phyloP scores from a whole-genome alignment of 2,329 filamentous ascomycete genomes.

The Alternaria infectoria region DNA sequence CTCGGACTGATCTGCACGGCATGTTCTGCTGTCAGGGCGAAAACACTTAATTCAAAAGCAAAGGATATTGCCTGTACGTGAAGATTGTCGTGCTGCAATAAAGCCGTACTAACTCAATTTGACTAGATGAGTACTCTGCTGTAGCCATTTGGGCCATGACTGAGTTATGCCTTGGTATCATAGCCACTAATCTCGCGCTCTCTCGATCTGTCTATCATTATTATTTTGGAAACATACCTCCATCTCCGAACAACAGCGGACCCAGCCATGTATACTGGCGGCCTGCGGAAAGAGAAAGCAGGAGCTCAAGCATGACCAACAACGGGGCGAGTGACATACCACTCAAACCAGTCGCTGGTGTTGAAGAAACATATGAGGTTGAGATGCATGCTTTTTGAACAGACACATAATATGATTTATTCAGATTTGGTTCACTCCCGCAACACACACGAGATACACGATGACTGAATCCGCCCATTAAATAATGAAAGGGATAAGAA shows the following conservation, averaged over 20 bases:
- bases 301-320: neutral
- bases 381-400: neutral
- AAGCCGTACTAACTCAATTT: neutral
- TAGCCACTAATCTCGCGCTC: slow-evolving; percentile 1
- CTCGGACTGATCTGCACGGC: slow-evolving; percentile 2
- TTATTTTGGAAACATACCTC: neutral
- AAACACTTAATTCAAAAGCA: neutral
- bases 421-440: neutral
- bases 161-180: slow-evolving; percentile 8
- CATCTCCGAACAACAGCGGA: neutral
- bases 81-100: neutral
- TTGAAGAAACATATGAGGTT: neutral
- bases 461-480: too few relatives aligned
- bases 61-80: neutral
- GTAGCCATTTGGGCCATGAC: slow-evolving; percentile 8
- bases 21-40: slow-evolving; percentile 1
- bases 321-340: neutral
- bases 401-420: neutral
- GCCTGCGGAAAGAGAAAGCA: neutral
- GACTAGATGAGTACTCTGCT: slow-evolving; percentile 5
- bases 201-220: neutral
- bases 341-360: neutral
- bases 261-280: neutral
- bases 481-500: too few relatives aligned
- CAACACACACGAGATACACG: too few relatives aligned